phyloP scores from a whole-genome alignment of 805 yeast genomes.

The Myxozyma mucilagina region DNA sequence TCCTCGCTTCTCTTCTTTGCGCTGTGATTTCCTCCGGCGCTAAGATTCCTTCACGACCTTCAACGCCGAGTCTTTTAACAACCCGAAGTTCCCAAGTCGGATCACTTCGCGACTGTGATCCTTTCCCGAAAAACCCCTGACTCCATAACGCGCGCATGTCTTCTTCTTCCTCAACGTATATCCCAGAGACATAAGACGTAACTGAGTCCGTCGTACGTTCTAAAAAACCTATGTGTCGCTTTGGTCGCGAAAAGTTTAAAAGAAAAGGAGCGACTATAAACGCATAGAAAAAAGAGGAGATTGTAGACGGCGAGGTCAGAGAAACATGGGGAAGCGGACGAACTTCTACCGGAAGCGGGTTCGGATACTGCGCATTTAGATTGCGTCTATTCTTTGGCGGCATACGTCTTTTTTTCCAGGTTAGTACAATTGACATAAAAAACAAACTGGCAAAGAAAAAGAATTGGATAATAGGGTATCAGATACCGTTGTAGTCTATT shows the following conservation, averaged over 20 bases:
- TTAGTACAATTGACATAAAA: neutral
- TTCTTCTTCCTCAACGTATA: conserved; percentile 40
- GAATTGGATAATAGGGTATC: conserved; percentile 43
- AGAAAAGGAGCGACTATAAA: conserved; percentile 5
- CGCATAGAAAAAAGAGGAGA: conserved; percentile 49
- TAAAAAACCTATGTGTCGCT: conserved; percentile 30
- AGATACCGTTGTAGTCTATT: conserved; percentile 96
- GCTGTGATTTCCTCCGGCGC: conserved; percentile 78
- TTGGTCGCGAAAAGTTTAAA: conserved; percentile 1
- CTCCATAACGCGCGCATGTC: conserved; percentile 69
- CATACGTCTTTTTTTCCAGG: neutral
- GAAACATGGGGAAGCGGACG: conserved; percentile 43
- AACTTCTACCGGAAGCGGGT: conserved; percentile 62
- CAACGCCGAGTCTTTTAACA: conserved; percentile 50
- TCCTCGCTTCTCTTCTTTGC: conserved; percentile 67
- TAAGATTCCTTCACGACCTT: conserved; percentile 38
- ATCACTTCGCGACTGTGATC: conserved; percentile 82
- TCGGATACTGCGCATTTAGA: conserved; percentile 41
- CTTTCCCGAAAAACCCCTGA: conserved; percentile 92
- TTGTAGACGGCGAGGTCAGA: conserved; percentile 69
- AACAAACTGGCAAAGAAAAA: neutral
- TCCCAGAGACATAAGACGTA: conserved; percentile 36
- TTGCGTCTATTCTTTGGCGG: conserved; percentile 30
- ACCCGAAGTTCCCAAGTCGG: conserved; percentile 86
- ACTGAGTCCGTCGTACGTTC: conserved; percentile 12